Conservation (phyloP, 225 moss, liverwort and hornwort species). For the Takakia lepidozioides region DNA sequence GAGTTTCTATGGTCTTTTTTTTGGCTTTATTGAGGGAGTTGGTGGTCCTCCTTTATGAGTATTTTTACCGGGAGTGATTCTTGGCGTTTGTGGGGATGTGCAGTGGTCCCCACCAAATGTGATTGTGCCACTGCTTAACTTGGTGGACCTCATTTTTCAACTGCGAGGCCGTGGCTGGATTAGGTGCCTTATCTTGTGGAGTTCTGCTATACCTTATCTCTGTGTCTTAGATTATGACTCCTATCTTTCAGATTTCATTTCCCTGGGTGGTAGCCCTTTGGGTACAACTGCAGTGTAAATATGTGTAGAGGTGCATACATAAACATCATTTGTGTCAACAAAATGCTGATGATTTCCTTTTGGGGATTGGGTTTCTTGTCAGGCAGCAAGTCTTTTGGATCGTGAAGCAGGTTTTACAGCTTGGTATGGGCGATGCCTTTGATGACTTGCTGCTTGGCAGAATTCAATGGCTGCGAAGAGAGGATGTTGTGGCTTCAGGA, state of each 20-base stretch:
- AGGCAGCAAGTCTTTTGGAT: constrained; percentile 98
- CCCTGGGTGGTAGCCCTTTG: too few relatives aligned
- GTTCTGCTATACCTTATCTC: too few relatives aligned
- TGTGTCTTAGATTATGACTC: too few relatives aligned
- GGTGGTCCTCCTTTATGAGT: too few relatives aligned
- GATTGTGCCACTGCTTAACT: constrained; percentile 85
- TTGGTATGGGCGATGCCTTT: constrained; percentile 89
- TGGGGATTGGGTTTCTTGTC: neutral
- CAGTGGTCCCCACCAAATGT: constrained; percentile 95
- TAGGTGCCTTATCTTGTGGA: constrained; percentile 38
- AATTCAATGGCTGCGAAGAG: constrained; percentile 85
- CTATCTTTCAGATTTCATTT: too few relatives aligned
- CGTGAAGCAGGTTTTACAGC: constrained; percentile 91
- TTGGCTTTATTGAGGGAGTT: too few relatives aligned
- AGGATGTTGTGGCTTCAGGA: constrained; percentile 83
- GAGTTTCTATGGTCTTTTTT: too few relatives aligned
- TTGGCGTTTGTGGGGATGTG: constrained; percentile 4
- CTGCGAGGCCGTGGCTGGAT: constrained; percentile 95
- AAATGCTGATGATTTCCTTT: too few relatives aligned
- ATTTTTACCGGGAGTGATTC: too few relatives aligned
- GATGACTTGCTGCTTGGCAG: constrained; percentile 82
- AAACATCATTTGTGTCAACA: too few relatives aligned
- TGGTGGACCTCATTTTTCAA: constrained; percentile 83
- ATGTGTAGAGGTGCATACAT: too few relatives aligned
- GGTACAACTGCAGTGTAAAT: too few relatives aligned